Evolutionary conservation across 1,284 basidiomycete genomes (phyloP).

Genomic region (Jaminaea rosea): DNA sequence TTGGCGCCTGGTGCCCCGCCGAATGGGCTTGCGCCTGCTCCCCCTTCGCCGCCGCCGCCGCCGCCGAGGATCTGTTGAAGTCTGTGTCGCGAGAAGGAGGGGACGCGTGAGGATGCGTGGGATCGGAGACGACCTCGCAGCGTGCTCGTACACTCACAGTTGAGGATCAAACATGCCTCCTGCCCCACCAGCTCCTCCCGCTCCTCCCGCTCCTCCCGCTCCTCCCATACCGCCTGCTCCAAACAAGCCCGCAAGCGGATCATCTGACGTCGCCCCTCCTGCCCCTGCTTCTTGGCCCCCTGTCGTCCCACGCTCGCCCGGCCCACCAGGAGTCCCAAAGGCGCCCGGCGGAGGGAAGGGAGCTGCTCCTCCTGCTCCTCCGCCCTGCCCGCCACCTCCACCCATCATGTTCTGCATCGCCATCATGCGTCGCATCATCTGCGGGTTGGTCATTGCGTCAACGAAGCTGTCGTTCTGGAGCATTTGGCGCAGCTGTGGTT

Average conservation of each 20-base stretch:
- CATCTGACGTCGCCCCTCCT: not conserved
- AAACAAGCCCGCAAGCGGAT: conserved; percentile 2
- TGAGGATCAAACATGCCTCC: conserved; percentile 7
- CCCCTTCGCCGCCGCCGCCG: conserved; percentile 2
- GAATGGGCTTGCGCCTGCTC: conserved; percentile 2
- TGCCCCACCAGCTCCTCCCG: conserved; percentile 5
- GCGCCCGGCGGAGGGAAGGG: conserved; percentile 8
- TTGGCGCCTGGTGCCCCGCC: not conserved
- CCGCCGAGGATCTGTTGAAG: conserved; percentile 6
- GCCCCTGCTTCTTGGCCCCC: conserved; percentile 1
- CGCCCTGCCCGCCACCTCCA: conserved; percentile 17
- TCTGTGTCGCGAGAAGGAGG: not conserved
- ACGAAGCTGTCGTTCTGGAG: conserved; percentile 39
- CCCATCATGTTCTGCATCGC: conserved; percentile 34
- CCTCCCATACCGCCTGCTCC: not conserved
- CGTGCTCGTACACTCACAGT: conserved; percentile 2
- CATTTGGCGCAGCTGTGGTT: conserved; percentile 38
- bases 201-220: too few species aligned
- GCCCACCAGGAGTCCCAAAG: conserved; percentile 3
- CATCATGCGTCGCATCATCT: conserved; percentile 37
- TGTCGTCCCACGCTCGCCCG: not conserved
- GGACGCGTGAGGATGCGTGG: too few species aligned
- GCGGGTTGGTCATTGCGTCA: conserved; percentile 41
- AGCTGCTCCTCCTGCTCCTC: conserved; percentile 8
- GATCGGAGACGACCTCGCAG: not conserved